Conservation (phyloP, 1,284 basidiomycete species). For the Apiotrichum domesticum region DNA sequence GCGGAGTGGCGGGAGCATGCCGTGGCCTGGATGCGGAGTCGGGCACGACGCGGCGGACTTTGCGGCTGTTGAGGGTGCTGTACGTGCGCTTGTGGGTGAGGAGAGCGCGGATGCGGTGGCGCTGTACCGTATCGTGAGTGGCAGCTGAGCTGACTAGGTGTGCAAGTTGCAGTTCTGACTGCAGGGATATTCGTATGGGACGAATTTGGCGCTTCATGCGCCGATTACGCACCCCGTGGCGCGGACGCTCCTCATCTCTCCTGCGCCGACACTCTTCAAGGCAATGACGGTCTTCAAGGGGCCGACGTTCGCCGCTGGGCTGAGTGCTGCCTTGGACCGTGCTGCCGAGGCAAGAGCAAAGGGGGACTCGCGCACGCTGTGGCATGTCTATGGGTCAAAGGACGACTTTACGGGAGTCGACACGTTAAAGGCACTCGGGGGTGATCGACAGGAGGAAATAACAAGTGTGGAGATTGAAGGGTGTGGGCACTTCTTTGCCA, state of each 20-base stretch:
- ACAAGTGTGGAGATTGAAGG: conserved; percentile 26
- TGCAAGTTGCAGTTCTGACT: too few species aligned
- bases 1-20: conserved; percentile 22
- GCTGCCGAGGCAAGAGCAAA: neutral
- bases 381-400: conserved; percentile 26
- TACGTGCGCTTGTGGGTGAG: conserved; percentile 14
- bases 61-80: conserved; percentile 26
- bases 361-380: conserved; percentile 6
- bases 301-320: conserved; percentile 18
- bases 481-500: conserved; percentile 34
- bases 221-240: conserved; percentile 8
- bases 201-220: conserved; percentile 21
- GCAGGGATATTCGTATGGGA: conserved; percentile 43
- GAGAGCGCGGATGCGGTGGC: neutral
- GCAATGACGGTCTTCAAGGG: conserved; percentile 24
- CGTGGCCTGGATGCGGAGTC: conserved; percentile 23
- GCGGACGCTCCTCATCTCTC: conserved; percentile 33
- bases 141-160: too few species aligned
- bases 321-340: conserved; percentile 10
- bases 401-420: conserved; percentile 34
- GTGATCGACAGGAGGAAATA: conserved; percentile 2
- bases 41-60: conserved; percentile 29
- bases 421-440: conserved; percentile 17
- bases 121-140: conserved; percentile 8
- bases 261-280: conserved; percentile 30